These are phyloP conservation scores for Proliferodiscus dingleyae DNA, from an alignment of 2,329 filamentous ascomycete species.

Conservation along the genomic window DNA sequence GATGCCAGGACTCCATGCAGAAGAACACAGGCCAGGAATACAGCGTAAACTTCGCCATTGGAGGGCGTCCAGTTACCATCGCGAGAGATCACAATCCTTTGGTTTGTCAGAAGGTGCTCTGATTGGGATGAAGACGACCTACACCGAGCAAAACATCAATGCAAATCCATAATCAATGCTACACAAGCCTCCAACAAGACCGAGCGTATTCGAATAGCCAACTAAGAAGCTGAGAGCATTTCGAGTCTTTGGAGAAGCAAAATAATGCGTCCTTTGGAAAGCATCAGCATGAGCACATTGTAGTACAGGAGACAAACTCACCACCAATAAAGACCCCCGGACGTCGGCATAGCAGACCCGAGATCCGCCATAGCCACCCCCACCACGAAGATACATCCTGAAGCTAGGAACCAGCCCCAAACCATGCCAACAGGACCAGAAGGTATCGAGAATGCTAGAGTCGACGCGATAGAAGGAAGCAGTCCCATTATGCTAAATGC, in stretches of 20 bases:
- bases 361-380: slow-evolving; percentile 54
- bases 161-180: slow-evolving; percentile 55
- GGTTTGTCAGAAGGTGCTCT: slow-evolving; percentile 3
- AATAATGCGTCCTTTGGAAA: slow-evolving; percentile 54
- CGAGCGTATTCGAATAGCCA: slow-evolving; percentile 57
- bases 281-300: not conserved
- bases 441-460: slow-evolving; percentile 53
- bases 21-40: slow-evolving; percentile 50
- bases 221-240: slow-evolving; percentile 57
- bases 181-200: slow-evolving; percentile 56
- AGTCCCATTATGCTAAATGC: slow-evolving; percentile 58
- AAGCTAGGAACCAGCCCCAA: slow-evolving; percentile 58
- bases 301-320: slow-evolving; percentile 9
- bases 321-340: slow-evolving; percentile 51
- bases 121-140: slow-evolving; percentile 9
- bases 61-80: slow-evolving; percentile 53
- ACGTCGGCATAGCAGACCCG: slow-evolving; percentile 52
- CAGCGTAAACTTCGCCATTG: slow-evolving; percentile 51
- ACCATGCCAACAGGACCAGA: slow-evolving; percentile 57
- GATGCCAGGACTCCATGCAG: slow-evolving; percentile 51
- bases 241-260: slow-evolving; percentile 47
- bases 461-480: slow-evolving; percentile 55
- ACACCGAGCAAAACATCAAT: slow-evolving; percentile 53
- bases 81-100: slow-evolving; percentile 46
- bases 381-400: slow-evolving; percentile 52